phyloP scores from a whole-genome alignment of 2,329 filamentous ascomycete species.

The Blastomyces emzantsi region DNA sequence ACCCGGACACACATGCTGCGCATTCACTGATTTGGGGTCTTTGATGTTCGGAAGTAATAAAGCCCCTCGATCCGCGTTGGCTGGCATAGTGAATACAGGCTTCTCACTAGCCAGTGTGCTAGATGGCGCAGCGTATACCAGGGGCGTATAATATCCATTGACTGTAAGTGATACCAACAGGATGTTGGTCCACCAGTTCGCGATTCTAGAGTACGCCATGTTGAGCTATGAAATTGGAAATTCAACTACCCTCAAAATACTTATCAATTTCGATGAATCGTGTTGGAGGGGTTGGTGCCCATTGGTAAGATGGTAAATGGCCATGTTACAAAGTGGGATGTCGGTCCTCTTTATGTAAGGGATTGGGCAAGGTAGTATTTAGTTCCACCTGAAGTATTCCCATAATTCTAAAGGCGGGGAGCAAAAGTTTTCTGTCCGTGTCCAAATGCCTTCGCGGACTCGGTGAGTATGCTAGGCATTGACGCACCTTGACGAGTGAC shows the following conservation, averaged over 20 bases:
- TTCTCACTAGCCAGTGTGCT: neutral
- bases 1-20: constrained; percentile 54
- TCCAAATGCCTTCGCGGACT: neutral
- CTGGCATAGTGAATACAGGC: constrained; percentile 40
- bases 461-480: neutral
- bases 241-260: neutral
- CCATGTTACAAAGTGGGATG: neutral
- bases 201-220: neutral
- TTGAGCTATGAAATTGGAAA: neutral
- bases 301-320: neutral
- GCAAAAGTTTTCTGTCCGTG: neutral
- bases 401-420: neutral
- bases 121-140: neutral
- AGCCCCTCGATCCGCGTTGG: constrained; percentile 39
- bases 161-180: neutral
- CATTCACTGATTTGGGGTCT: constrained; percentile 54
- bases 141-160: constrained; percentile 3
- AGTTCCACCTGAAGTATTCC: neutral
- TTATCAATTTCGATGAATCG: neutral
- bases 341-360: neutral
- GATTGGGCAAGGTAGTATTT: neutral
- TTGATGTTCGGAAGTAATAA: constrained; percentile 53
- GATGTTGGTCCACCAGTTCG: constrained; percentile 3
- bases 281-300: neutral
- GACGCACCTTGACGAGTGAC: neutral